Base-by-base conservation (phyloP, 2,329 filamentous ascomycete genomes). In the Neonectria magnoliae region DNA sequence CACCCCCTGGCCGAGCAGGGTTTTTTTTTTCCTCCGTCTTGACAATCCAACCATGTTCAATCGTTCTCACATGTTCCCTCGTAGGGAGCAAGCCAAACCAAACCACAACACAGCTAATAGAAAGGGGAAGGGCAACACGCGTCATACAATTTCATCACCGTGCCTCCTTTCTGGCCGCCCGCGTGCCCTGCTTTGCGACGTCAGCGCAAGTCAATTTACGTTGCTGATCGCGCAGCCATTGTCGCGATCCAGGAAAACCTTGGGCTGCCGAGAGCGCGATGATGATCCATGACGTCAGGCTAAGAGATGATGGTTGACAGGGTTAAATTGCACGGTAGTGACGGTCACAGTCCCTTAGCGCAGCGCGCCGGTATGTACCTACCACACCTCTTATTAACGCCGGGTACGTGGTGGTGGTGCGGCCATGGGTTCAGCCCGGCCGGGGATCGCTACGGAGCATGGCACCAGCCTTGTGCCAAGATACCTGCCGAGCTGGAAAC, bases 281-380 rank as follows among this genome's bases (percentile, higher is more conserved):
- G 71, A 71, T 66, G 64, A 66, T 74, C 63, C 61, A 71, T 74
- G 71, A 74, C 72, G 71, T 74, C 72, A 73, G 42, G n/a, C 25
- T 45, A 36, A 6, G 38, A 42, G 38, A 42, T 42, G 38, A 42
- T 18, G n/a, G 10, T 42, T n/a, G 48, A 16, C 16, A 51, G 25
- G 25, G 47, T n/a, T 5, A 8, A 50, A 27, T 33, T 33, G 48
- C 27, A 10, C 29, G 38, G 38, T 42, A 20, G 38, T 42, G 38
- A 42, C 38, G 38, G 38, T 18, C 9, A 29, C 25, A 31, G 8
- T 27, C 29, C 10, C 10, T n/a, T 33, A 51, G n/a, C 29, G 29
- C 29, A 51, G 10, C 48, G 11, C 33, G 4, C n/a, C 33, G 16
- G 48, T 20, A 50, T 22, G 14, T 31, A 31, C 48, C 18, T 20